These are phyloP conservation scores for Capsella bursapastoris DNA, from an alignment of 345 rosid species.

Conservation along the genomic window DNA sequence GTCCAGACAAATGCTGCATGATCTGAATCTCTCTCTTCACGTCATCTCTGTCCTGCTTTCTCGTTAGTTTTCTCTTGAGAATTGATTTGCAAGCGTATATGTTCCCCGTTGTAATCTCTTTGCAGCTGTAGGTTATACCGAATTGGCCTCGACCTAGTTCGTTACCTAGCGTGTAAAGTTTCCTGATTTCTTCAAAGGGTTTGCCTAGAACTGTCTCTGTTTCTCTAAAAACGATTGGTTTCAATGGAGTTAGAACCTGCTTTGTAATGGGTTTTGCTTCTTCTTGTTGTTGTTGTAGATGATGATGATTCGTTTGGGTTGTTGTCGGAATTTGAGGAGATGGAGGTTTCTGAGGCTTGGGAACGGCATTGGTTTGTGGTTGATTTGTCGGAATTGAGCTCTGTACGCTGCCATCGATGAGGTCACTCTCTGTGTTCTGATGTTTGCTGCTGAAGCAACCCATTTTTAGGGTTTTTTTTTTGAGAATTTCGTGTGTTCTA, in stretches of 20 bases:
- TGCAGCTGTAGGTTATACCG: constrained; percentile 76
- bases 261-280: constrained; percentile 23
- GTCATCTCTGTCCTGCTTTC: constrained; percentile 67
- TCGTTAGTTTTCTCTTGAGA: constrained; percentile 67
- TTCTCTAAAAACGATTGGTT: constrained; percentile 34
- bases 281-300: constrained; percentile 14
- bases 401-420: constrained; percentile 41
- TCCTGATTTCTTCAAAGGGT: constrained; percentile 68
- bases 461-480: constrained; percentile 43
- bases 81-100: constrained; percentile 81
- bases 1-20: constrained; percentile 87
- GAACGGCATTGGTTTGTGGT: constrained; percentile 27
- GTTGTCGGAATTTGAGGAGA: constrained; percentile 41
- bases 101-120: constrained; percentile 63
- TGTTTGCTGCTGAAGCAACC: constrained; percentile 66
- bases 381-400: constrained; percentile 36
- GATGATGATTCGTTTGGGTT: constrained; percentile 5
- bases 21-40: constrained; percentile 75
- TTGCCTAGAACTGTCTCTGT: constrained; percentile 63
- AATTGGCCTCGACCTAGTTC: constrained; percentile 91
- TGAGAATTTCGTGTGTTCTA: constrained; percentile 31
- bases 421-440: constrained; percentile 36
- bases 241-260: constrained; percentile 24
- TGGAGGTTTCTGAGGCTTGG: constrained; percentile 41
- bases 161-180: constrained; percentile 57